These are phyloP conservation scores for Sporothrix euskadiensis DNA, from an alignment of 2,329 filamentous ascomycete genomes.

Conservation along the genomic window DNA sequence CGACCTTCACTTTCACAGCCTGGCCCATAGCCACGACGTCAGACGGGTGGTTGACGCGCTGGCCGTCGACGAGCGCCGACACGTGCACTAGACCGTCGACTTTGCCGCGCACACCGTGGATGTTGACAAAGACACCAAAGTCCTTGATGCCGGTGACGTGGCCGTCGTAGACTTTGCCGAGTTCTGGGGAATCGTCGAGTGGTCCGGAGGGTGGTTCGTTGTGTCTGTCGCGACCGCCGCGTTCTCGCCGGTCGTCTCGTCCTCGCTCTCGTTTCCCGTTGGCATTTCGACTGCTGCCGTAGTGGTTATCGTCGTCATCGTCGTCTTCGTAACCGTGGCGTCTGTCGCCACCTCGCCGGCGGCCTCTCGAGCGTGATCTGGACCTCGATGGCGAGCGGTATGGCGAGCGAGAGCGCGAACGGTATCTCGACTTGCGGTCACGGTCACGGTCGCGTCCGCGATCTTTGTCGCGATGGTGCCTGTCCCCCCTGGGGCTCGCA, in stretches of 20 bases:
- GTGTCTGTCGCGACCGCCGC: slow-evolving; percentile 55
- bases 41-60: slow-evolving; percentile 86
- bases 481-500: slow-evolving; percentile 29
- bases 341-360: slow-evolving; percentile 43
- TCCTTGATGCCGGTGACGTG: slow-evolving; percentile 91
- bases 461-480: slow-evolving; percentile 44
- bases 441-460: slow-evolving; percentile 31
- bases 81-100: slow-evolving; percentile 93
- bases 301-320: slow-evolving; percentile 27
- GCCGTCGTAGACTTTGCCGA: slow-evolving; percentile 88
- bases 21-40: slow-evolving; percentile 82
- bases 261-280: slow-evolving; percentile 35
- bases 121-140: slow-evolving; percentile 91
- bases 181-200: slow-evolving; percentile 75
- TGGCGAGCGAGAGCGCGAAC: slow-evolving; percentile 45
- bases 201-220: slow-evolving; percentile 61
- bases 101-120: slow-evolving; percentile 83
- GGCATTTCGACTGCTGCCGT: slow-evolving; percentile 40
- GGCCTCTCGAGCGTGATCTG: slow-evolving; percentile 46
- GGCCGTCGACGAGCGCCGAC: slow-evolving; percentile 80
- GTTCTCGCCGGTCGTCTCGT: slow-evolving; percentile 41
- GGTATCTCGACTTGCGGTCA: slow-evolving; percentile 46
- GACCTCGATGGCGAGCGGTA: slow-evolving; percentile 43
- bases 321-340: neutral
- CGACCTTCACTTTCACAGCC: slow-evolving; percentile 86